Conservation (phyloP, 192 early-diverging fungal species). For the Pilobolus umbonatus region DNA sequence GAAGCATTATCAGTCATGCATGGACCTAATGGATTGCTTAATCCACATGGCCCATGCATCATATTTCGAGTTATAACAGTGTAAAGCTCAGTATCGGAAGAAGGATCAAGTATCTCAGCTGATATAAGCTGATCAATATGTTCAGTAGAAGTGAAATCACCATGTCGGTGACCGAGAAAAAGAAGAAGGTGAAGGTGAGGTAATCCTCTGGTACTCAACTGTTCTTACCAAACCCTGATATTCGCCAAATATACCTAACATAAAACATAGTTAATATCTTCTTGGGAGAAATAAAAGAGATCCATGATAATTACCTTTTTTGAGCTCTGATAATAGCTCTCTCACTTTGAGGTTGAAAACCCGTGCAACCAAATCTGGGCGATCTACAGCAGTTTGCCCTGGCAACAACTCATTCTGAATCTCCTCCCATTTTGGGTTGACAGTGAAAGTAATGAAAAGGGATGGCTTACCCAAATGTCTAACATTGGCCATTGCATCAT, state of each 20-base stretch:
- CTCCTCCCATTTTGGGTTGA: background rate
- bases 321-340: background rate
- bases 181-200: background rate
- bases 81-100: background rate
- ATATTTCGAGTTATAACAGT: background rate
- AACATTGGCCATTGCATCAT: too few species aligned
- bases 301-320: too few species aligned
- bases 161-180: background rate
- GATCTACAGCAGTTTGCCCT: background rate
- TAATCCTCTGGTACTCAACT: background rate
- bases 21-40: background rate
- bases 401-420: background rate
- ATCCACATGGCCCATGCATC: background rate
- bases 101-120: background rate
- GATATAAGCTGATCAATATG: background rate
- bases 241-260: background rate
- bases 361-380: background rate
- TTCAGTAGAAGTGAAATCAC: background rate
- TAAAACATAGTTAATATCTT: too few species aligned
- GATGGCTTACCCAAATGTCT: too few species aligned
- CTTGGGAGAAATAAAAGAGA: too few species aligned
- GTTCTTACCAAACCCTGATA: background rate
- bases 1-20: background rate
- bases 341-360: background rate
- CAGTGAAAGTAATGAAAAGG: constrained; percentile 1